Evolutionary conservation across 306 rosid genomes (phyloP).

Genomic region (Senna siamea): DNA sequence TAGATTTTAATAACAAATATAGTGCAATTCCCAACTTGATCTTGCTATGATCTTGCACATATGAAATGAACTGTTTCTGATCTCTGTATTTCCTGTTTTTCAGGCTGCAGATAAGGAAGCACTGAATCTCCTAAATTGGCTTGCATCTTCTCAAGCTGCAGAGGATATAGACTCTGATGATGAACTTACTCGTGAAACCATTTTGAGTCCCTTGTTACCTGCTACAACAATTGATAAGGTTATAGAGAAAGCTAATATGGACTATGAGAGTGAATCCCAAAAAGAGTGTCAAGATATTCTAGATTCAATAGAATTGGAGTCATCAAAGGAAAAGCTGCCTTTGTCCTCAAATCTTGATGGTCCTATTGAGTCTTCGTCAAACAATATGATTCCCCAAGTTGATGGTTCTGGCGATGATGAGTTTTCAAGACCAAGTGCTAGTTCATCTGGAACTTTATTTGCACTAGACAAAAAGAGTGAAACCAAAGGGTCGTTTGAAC

Average conservation of each 20-base stretch:
- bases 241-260: constrained; percentile 77
- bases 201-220: constrained; percentile 79
- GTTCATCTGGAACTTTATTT: constrained; percentile 52
- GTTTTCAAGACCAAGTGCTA: constrained; percentile 51
- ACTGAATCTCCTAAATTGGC: constrained; percentile 78
- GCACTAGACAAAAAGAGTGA: constrained; percentile 44
- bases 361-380: constrained; percentile 45
- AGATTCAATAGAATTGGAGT: constrained; percentile 76
- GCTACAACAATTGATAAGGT: constrained; percentile 70
- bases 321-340: constrained; percentile 45
- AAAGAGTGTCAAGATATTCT: constrained; percentile 96
- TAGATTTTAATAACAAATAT: constrained; percentile 28
- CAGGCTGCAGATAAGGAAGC: constrained; percentile 77
- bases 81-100: constrained; percentile 36
- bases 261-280: constrained; percentile 82
- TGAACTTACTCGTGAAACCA: constrained; percentile 78
- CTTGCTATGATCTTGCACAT: too few relatives aligned
- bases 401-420: constrained; percentile 69
- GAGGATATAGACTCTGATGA: constrained; percentile 83
- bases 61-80: too few relatives aligned
- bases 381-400: constrained; percentile 62
- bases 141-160: constrained; percentile 80
- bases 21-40: constrained; percentile 10
- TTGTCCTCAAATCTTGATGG: constrained; percentile 37
- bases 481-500: constrained; percentile 42